These are phyloP conservation scores for Silene latifolia DNA, from an alignment of 148 eudicot genomes.

Conservation along the genomic window DNA sequence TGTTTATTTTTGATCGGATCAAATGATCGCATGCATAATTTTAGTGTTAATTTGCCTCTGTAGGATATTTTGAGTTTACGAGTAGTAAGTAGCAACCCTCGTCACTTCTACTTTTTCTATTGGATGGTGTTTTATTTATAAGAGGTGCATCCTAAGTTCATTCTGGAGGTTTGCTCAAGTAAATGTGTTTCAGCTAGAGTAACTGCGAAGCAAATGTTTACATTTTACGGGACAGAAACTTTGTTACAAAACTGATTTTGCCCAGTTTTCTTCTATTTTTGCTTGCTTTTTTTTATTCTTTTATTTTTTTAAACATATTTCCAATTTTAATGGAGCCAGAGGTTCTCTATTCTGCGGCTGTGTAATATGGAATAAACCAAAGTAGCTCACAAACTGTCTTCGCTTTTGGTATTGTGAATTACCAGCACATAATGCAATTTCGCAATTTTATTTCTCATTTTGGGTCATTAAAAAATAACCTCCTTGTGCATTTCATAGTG, in stretches of 20 bases:
- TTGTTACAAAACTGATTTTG: neutral
- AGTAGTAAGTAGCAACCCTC: neutral
- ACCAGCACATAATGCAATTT: too few species aligned
- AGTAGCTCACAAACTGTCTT: neutral
- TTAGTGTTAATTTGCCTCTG: neutral
- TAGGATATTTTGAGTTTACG: neutral
- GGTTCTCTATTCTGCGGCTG: neutral
- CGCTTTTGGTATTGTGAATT: neutral
- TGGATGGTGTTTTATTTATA: neutral
- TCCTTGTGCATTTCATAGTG: too few species aligned
- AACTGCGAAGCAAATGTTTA: neutral
- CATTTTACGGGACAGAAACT: neutral
- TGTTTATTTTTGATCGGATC: neutral
- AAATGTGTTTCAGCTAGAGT: neutral
- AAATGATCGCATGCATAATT: neutral
- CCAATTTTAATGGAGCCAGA: neutral
- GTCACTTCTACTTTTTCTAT: neutral
- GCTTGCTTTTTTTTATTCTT: neutral
- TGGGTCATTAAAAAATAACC: too few species aligned
- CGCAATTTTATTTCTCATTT: too few species aligned
- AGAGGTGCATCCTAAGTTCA: neutral
- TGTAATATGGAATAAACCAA: neutral
- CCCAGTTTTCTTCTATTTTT: neutral
- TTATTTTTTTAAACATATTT: neutral
- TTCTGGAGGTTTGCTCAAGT: neutral